phyloP scores from a whole-genome alignment of 2,329 filamentous ascomycete genomes.

The Diaporthe sp. region DNA sequence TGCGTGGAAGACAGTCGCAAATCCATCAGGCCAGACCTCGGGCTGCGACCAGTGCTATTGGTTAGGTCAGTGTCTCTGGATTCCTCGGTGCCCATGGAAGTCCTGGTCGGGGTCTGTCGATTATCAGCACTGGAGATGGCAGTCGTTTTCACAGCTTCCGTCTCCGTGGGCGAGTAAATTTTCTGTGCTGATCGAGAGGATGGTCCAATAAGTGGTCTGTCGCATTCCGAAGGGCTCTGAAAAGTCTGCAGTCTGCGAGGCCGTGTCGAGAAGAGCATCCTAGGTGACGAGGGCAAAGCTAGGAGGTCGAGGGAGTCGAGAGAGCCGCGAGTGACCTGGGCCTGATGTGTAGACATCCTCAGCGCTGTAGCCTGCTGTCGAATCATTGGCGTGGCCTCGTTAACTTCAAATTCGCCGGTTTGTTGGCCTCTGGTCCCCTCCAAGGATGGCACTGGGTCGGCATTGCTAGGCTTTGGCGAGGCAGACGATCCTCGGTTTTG shows the following conservation, averaged over 20 bases:
- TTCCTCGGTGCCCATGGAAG: background rate
- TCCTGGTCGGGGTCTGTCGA: background rate
- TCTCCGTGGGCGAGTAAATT: background rate
- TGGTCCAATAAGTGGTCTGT: background rate
- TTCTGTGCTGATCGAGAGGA: background rate
- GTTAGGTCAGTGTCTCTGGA: background rate
- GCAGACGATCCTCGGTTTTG: constrained; percentile 32
- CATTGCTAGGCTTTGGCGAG: constrained; percentile 2
- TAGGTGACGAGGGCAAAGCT: constrained; percentile 13
- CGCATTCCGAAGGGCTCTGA: constrained; percentile 15
- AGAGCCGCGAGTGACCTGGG: constrained; percentile 12
- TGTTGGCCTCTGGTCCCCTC: background rate
- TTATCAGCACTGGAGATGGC: background rate
- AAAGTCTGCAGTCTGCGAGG: constrained; percentile 12
- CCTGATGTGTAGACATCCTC: background rate
- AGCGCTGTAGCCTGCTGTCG: background rate
- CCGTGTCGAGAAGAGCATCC: constrained; percentile 21
- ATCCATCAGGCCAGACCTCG: background rate
- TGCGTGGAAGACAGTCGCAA: constrained; percentile 33
- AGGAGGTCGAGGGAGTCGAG: constrained; percentile 16
- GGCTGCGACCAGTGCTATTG: background rate
- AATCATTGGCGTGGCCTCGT: background rate
- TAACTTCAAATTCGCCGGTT: background rate
- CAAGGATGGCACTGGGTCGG: constrained; percentile 19
- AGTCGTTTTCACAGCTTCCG: background rate